These are phyloP conservation scores for Haplosporangium gracile DNA, from an alignment of 192 early-diverging fungal species.

Conservation along the genomic window DNA sequence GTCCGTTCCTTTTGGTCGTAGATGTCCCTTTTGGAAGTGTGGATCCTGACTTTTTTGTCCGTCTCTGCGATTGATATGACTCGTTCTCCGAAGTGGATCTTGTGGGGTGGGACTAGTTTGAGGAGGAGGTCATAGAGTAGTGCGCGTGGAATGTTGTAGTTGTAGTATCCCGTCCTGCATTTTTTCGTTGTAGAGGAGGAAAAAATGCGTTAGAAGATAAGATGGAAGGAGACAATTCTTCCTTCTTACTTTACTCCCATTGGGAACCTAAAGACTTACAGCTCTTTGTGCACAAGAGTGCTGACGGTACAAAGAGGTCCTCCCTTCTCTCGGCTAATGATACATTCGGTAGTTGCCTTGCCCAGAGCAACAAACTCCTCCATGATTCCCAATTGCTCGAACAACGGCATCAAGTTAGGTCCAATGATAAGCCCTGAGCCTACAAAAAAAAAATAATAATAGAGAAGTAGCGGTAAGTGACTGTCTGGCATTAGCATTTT, in stretches of 20 bases:
- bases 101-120: slow-evolving; percentile 3
- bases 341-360: neutral
- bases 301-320: neutral
- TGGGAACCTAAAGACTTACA: neutral
- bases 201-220: too few relatives aligned
- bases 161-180: slow-evolving; percentile 7
- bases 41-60: slow-evolving; percentile 26
- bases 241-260: too few relatives aligned
- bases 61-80: slow-evolving; percentile 5
- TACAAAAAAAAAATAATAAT: neutral
- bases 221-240: too few relatives aligned
- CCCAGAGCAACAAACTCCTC: slow-evolving; percentile 4
- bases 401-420: neutral
- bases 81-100: slow-evolving; percentile 26
- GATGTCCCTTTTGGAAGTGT: slow-evolving; percentile 13
- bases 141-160: slow-evolving; percentile 4
- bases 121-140: slow-evolving; percentile 15
- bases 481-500: neutral
- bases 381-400: slow-evolving; percentile 19
- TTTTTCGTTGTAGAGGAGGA: too few relatives aligned
- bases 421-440: neutral
- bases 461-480: neutral
- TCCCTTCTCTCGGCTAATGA: neutral
- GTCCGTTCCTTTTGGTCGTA: neutral
- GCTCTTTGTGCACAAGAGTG: neutral